Conservation (phyloP, 2,329 filamentous ascomycete genomes). For the Colletotrichum chlorophyti region DNA sequence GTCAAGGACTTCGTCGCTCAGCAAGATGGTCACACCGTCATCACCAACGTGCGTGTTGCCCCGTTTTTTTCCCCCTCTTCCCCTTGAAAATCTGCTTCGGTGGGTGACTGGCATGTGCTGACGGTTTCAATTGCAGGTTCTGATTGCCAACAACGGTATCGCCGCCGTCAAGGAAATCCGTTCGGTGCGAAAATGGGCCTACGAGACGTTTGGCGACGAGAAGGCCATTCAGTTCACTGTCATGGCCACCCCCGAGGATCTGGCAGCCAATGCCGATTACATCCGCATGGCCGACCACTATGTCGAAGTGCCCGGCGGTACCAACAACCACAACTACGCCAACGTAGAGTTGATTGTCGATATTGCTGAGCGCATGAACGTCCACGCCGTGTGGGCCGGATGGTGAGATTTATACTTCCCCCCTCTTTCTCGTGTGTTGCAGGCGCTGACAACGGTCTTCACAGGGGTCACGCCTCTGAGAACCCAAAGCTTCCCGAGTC, state of each 20-base stretch:
- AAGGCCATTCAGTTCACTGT: constrained; percentile 98
- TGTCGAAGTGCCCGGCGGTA: constrained; percentile 97
- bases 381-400: constrained; percentile 98
- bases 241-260: constrained; percentile 98
- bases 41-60: constrained; percentile 80
- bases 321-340: constrained; percentile 99
- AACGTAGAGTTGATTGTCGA: constrained; percentile 99
- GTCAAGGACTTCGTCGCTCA: constrained; percentile 96
- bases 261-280: constrained; percentile 97
- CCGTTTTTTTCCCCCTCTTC: not conserved
- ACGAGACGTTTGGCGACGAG: constrained; percentile 99
- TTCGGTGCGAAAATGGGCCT: constrained; percentile 99
- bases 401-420: constrained; percentile 67
- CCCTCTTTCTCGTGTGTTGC: not conserved
- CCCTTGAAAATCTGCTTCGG: not conserved
- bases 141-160: constrained; percentile 99
- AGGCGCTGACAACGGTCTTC: constrained; percentile 16
- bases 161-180: constrained; percentile 99
- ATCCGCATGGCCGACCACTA: constrained; percentile 99
- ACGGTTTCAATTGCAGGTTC: constrained; percentile 65
- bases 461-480: constrained; percentile 94
- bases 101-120: constrained; percentile 6
- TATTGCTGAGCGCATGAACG: constrained; percentile 96
- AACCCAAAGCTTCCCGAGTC: constrained; percentile 98
- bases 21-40: constrained; percentile 95